Percentiles rank a stretch among this genome's conserved stretches.
Evolutionary conservation across 441 rosid species (phyloP).

Genomic region (Corymbia calophylla): DNA sequence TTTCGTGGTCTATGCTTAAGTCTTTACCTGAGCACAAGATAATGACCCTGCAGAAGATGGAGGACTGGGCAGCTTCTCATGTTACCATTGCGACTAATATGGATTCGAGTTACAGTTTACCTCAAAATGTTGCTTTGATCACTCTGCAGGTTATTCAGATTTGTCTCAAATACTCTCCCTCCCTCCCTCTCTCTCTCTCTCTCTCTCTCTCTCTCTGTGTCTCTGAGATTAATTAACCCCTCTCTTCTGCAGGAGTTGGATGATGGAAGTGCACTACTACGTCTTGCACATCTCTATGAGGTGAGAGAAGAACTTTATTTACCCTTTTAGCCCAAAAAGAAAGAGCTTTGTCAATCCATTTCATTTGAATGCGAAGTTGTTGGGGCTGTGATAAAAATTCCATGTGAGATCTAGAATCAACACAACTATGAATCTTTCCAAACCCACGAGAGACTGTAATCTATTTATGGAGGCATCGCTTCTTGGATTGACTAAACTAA

Average conservation of each 20-base stretch:
- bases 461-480: background rate
- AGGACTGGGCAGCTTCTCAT: constrained; percentile 53
- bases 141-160: constrained; percentile 53
- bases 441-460: background rate
- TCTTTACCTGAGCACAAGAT: background rate
- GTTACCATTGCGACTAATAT: constrained; percentile 33
- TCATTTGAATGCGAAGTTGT: background rate
- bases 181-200: background rate
- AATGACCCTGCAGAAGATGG: constrained; percentile 19
- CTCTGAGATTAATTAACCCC: background rate
- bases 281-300: constrained; percentile 83
- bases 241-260: constrained; percentile 47
- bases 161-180: background rate
- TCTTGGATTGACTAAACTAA: background rate
- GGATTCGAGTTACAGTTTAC: constrained; percentile 68
- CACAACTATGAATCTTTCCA: background rate
- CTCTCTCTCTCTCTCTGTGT: no score
- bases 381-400: background rate
- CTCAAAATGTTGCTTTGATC: constrained; percentile 70
- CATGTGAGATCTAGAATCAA: background rate
- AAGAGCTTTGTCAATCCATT: background rate
- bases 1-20: background rate
- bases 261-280: constrained; percentile 53
- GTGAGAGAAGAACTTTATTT: constrained; percentile 15
- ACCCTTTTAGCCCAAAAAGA: background rate